A percentile compares a stretch with the other conserved stretches of the same genome.
phyloP scores from a whole-genome alignment of 106 monocot species.

The Dendrobium catenatum region DNA sequence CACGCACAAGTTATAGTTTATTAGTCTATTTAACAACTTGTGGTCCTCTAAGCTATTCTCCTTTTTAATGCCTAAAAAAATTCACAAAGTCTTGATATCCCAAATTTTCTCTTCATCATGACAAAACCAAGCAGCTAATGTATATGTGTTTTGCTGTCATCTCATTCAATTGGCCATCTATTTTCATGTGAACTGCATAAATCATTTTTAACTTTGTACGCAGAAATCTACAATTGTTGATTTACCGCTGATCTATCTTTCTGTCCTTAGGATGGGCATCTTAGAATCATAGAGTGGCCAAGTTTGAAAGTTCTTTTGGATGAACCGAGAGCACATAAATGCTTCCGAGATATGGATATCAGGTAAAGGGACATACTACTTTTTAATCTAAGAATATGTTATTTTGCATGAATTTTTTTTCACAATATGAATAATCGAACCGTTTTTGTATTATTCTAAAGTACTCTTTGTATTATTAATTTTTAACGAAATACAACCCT shows the following conservation, averaged over 20 bases:
- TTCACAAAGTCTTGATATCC: neutral
- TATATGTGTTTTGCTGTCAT: neutral
- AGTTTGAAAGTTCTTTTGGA: slow-evolving; percentile 58
- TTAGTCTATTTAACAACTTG: neutral
- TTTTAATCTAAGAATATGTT: neutral
- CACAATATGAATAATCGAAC: neutral
- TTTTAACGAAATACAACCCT: too few species aligned
- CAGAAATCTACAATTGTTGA: neutral
- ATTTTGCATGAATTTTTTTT: neutral
- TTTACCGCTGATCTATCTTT: neutral
- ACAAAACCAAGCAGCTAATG: neutral
- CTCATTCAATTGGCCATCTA: neutral
- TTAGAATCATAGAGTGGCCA: slow-evolving; percentile 85
- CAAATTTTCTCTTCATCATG: neutral
- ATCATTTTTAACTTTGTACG: neutral
- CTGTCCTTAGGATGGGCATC: slow-evolving; percentile 75
- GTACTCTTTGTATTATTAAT: too few species aligned
- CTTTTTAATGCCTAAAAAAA: neutral
- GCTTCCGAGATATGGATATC: slow-evolving; percentile 94
- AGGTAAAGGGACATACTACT: slow-evolving; percentile 35
- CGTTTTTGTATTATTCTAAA: too few species aligned
- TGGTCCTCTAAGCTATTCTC: neutral
- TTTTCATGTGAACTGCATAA: neutral
- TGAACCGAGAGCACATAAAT: slow-evolving; percentile 95
- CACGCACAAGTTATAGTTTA: neutral